Conservation (phyloP, 2,329 filamentous ascomycete species). For the Alternaria sp. region DNA sequence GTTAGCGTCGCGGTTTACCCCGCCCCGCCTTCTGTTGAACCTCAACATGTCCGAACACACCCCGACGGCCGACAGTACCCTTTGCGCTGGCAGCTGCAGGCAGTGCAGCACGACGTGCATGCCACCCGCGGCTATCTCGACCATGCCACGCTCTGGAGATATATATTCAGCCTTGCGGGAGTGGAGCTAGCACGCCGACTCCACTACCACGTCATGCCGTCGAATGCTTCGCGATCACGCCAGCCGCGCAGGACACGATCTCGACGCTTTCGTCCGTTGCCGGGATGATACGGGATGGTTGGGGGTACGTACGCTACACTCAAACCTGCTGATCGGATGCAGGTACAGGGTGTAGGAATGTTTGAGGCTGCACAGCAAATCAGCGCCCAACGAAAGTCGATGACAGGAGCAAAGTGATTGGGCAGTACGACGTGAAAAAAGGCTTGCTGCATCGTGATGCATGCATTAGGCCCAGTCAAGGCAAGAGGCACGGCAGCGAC, state of each 20-base stretch:
- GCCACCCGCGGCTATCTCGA: background rate
- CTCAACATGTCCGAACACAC: conserved; percentile 2
- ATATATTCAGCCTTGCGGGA: conserved; percentile 10
- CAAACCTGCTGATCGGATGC: conserved; percentile 10
- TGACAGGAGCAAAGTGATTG: conserved; percentile 1
- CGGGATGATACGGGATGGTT: conserved; percentile 19
- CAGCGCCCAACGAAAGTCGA: conserved; percentile 1
- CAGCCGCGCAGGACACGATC: conserved; percentile 20
- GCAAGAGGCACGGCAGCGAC: conserved; percentile 11
- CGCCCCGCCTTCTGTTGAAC: background rate
- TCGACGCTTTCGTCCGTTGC: conserved; percentile 21
- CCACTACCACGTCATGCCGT: conserved; percentile 11
- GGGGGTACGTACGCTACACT: conserved; percentile 7
- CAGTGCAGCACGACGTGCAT: background rate
- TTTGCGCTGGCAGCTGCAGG: background rate
- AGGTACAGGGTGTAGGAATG: conserved; percentile 13
- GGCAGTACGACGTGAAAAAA: background rate
- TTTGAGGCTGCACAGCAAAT: conserved; percentile 8
- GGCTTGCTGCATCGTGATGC: conserved; percentile 4
- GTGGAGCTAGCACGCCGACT: background rate
- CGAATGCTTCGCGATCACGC: conserved; percentile 5
- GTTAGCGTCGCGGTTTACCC: conserved; percentile 3
- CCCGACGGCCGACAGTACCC: background rate
- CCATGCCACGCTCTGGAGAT: background rate
- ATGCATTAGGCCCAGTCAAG: background rate